phyloP scores from a whole-genome alignment of 768 basidiomycete genomes.

The Suillus spraguei region DNA sequence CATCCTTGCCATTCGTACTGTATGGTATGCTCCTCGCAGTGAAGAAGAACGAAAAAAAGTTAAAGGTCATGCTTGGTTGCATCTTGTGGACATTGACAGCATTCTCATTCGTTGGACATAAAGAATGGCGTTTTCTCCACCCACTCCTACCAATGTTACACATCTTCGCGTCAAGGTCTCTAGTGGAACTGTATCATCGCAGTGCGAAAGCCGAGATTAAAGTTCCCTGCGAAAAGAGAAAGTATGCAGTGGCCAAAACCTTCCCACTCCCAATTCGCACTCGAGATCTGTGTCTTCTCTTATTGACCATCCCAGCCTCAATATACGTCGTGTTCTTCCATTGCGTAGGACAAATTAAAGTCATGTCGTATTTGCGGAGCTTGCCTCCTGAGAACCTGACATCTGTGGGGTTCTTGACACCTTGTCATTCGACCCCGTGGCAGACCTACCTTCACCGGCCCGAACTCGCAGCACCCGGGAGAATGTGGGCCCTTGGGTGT shows the following conservation, averaged over 20 bases:
- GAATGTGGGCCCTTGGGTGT: constrained; percentile 86
- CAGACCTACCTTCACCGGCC: constrained; percentile 82
- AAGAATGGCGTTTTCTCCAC: constrained; percentile 98
- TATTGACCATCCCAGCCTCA: constrained; percentile 61
- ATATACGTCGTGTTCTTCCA: constrained; percentile 77
- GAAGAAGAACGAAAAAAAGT: constrained; percentile 23
- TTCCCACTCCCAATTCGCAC: constrained; percentile 36
- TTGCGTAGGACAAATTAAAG: constrained; percentile 75
- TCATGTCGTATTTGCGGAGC: constrained; percentile 66
- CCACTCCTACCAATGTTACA: constrained; percentile 86
- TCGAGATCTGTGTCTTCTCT: constrained; percentile 43
- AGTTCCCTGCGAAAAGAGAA: constrained; percentile 8
- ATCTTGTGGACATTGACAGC: constrained; percentile 63
- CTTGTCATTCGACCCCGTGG: constrained; percentile 96
- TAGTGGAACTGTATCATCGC: constrained; percentile 49
- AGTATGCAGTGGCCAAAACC: constrained; percentile 4
- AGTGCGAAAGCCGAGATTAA: constrained; percentile 1
- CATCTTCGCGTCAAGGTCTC: constrained; percentile 71
- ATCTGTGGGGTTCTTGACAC: constrained; percentile 84
- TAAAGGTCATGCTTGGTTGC: constrained; percentile 49
- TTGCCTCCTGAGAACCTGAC: constrained; percentile 54
- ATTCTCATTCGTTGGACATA: constrained; percentile 87
- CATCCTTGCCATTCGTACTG: constrained; percentile 70
- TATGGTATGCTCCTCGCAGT: constrained; percentile 54
- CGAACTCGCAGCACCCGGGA: constrained; percentile 54